Evolutionary conservation across 768 basidiomycete genomes (phyloP), one percentile per base, ranked within the genome.

Genomic region (Leucocoprinus birnbaumii): DNA sequence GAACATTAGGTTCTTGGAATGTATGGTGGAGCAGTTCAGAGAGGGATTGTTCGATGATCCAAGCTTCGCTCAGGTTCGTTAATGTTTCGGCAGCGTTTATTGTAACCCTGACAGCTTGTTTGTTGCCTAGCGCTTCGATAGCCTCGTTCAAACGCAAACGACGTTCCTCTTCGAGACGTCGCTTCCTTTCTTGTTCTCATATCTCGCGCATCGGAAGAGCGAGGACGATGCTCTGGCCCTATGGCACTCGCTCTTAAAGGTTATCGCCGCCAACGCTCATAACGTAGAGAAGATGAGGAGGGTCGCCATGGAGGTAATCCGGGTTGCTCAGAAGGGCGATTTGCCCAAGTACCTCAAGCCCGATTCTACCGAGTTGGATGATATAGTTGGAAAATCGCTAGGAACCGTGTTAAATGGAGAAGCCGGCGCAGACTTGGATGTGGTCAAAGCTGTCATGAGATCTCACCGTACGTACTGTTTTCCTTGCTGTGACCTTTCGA

Each of bases 1-100:
- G 31, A 46, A 48, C 14, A 41, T 46, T 25, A 48, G 38, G 19
- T 53, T 50, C 18, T 53, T 51, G 34, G 55, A 51, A n/a, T 69
- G 68, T 37, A 66, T 86, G 31, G 60, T 89, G 40, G 71, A 76
- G 9, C 70, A 74, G 4, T 87, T 89, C 57, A 79, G 79, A 2
- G 66, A 73, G 6, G 67, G 71, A 0, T 61, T 89, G 13, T 85
- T 86, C 55, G 56, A 67, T 1, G 74, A 84, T 38, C 59, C 35
- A 3, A 58, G 63, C 5, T 72, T 84, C 43, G 63, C 78, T 4
- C 59, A 72, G 64, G 85, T 86, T 60, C 41, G 75, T 67, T 21
- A n/a, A 54, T 24, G 14, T 25, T 21, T n/a, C 14, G 27, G 18
- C 24, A 16, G 18, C 40, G 40, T 42, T 43, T n/a, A 8, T 22